phyloP scores from a whole-genome alignment of 768 basidiomycete genomes.

The Boletus fagicola region DNA sequence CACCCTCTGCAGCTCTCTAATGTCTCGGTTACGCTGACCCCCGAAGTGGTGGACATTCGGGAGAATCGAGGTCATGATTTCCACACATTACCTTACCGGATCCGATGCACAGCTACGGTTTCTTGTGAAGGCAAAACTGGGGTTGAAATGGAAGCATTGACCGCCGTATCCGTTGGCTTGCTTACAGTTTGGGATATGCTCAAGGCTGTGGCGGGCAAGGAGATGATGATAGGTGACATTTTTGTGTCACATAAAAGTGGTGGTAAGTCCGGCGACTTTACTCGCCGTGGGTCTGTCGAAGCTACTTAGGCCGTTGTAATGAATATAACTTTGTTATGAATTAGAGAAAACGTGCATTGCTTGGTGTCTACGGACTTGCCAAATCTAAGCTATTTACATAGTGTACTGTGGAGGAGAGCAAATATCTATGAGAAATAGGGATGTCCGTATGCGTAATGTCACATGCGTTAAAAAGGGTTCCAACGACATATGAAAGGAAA shows the following conservation, averaged over 20 bases:
- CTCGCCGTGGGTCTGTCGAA: conserved; percentile 12
- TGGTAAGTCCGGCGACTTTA: conserved; percentile 73
- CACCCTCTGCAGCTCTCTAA: conserved; percentile 78
- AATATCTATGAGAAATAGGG: neutral
- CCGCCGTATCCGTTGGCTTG: conserved; percentile 74
- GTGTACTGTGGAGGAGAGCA: neutral
- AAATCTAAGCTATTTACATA: neutral
- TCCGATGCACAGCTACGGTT: conserved; percentile 66
- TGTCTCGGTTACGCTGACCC: conserved; percentile 59
- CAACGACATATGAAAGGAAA: neutral
- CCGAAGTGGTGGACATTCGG: conserved; percentile 34
- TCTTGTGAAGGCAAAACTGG: conserved; percentile 79
- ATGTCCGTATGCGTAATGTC: neutral
- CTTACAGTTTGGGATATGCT: conserved; percentile 94
- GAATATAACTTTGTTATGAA: neutral
- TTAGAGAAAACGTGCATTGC: neutral
- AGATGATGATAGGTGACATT: conserved; percentile 76
- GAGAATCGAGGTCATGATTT: neutral
- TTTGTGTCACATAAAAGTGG: conserved; percentile 67
- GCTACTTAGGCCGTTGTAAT: neutral
- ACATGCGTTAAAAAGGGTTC: neutral
- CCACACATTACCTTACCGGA: conserved; percentile 39
- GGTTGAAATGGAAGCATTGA: conserved; percentile 92
- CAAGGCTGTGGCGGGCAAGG: conserved; percentile 84
- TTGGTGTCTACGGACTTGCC: neutral